phyloP scores from a whole-genome alignment of 1,284 basidiomycete genomes.

The Thelephora terrestris region DNA sequence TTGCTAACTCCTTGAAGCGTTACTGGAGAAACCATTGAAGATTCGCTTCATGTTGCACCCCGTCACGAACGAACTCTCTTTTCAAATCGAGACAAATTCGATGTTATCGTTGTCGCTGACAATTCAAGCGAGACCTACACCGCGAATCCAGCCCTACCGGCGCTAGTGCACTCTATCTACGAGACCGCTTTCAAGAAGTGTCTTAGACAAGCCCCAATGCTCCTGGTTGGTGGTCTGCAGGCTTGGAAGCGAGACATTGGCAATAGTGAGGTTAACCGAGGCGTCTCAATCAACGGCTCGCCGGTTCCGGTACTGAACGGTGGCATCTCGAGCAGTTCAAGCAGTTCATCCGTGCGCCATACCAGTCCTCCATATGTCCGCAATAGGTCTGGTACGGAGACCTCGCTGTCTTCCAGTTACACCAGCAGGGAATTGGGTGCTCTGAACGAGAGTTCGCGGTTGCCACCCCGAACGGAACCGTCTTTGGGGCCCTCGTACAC shows the following conservation, averaged over 20 bases:
- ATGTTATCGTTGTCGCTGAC: conserved; percentile 88
- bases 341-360: too few relatives aligned
- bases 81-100: conserved; percentile 75
- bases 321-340: too few relatives aligned
- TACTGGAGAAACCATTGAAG: conserved; percentile 60
- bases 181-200: conserved; percentile 65
- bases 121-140: conserved; percentile 52
- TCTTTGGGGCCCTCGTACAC: too few relatives aligned
- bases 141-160: conserved; percentile 41
- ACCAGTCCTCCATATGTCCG: too few relatives aligned
- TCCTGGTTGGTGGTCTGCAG: conserved; percentile 80
- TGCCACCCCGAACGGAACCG: too few relatives aligned
- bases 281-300: conserved; percentile 12
- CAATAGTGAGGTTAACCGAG: conserved; percentile 33
- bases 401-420: too few relatives aligned
- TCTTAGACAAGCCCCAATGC: conserved; percentile 70
- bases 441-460: too few relatives aligned
- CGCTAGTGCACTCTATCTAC: conserved; percentile 60
- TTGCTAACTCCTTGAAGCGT: conserved; percentile 35
- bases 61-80: conserved; percentile 66
- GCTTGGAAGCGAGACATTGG: conserved; percentile 72
- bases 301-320: too few relatives aligned
- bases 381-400: too few relatives aligned
- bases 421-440: too few relatives aligned
- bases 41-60: conserved; percentile 66